Evolutionary conservation across 2,329 filamentous ascomycete genomes (phyloP), one percentile per base, ranked within the genome.

Genomic region (Trichoderma endophyticum): DNA sequence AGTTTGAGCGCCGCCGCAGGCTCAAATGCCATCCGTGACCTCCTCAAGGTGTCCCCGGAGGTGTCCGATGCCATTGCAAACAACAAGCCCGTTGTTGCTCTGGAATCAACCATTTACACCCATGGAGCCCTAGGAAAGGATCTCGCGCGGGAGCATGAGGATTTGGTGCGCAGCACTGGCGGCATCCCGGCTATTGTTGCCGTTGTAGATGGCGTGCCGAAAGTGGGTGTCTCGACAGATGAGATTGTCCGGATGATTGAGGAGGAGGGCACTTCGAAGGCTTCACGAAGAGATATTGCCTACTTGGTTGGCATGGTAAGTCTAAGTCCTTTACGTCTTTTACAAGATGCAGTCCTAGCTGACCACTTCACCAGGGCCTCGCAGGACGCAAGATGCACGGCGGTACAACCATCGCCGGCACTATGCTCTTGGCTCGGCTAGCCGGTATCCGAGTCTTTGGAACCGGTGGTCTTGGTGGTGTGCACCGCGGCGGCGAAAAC

Each of bases 41-140:
- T 94, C 73, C 86, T 97, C 71, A 87, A 86, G 68, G 85, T 97
- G 56, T 95, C 93, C 1, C 91, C 95, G 65, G 95, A 98, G 81
- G 91, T 99, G 14, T 85, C 86, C 67, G 90, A 94, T 79, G 95
- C 95, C 51, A 81, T 98, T 62, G 85, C 89, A 56, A 88, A 89
- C 14, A 90, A 91, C 71, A 91, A 90, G 77, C 95, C 96, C 0
- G 91, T 99, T 4, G 95, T 99, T 12, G 96, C 95, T 18, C 87
- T 99, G 5, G 96, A 99, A 82, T 94, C 93, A 2, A 97, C 96
- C 5, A 98, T 99, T 76, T 98, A 99, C 82, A 99, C 96, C 1
- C 96, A 99, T 82, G 95, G 94, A 54, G 90, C 92, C 26, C 86
- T 99, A 15, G 93, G 93, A n/a, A 88, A 90, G 39, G 86, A 87